Percentiles rank a stretch among this genome's conserved stretches.
phyloP scores from a whole-genome alignment of 2,329 filamentous ascomycete species.

The Dissoconium aciculare region DNA sequence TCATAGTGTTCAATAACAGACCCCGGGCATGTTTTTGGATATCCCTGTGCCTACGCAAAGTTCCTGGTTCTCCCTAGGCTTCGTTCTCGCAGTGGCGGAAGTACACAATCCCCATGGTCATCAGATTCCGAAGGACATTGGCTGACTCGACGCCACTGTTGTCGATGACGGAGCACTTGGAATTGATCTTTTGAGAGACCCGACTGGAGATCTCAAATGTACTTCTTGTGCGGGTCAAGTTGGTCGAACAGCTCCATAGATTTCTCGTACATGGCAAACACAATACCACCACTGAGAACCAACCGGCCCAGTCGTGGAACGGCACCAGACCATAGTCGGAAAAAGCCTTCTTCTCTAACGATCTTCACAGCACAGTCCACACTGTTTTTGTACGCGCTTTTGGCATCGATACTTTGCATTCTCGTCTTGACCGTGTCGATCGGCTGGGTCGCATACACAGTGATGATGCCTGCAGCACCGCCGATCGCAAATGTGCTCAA shows the following conservation, averaged over 20 bases:
- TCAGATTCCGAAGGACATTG: too few relatives aligned
- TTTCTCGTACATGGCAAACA: slow-evolving; percentile 97
- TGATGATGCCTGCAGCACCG: slow-evolving; percentile 75
- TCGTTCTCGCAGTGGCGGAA: too few relatives aligned
- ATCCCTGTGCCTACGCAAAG: too few relatives aligned
- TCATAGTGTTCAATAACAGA: too few relatives aligned
- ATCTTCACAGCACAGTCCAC: slow-evolving; percentile 70
- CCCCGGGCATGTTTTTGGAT: too few relatives aligned
- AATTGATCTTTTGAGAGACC: too few relatives aligned
- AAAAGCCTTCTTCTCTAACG: slow-evolving; percentile 71
- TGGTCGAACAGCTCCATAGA: slow-evolving; percentile 73
- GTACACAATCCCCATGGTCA: too few relatives aligned
- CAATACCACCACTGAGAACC: slow-evolving; percentile 86
- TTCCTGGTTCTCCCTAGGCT: too few relatives aligned
- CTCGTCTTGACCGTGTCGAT: slow-evolving; percentile 90
- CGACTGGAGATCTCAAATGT: slow-evolving; percentile 49
- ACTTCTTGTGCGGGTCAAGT: slow-evolving; percentile 69
- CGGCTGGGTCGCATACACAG: slow-evolving; percentile 58
- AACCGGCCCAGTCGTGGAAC: slow-evolving; percentile 70
- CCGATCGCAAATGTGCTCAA: slow-evolving; percentile 83
- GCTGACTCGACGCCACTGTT: too few relatives aligned
- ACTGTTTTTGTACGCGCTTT: slow-evolving; percentile 68
- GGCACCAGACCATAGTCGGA: slow-evolving; percentile 90
- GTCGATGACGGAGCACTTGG: too few relatives aligned
- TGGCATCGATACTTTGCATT: slow-evolving; percentile 92